Conservation (phyloP, 345 rosid genomes). For the Eucalyptus sp. region DNA sequence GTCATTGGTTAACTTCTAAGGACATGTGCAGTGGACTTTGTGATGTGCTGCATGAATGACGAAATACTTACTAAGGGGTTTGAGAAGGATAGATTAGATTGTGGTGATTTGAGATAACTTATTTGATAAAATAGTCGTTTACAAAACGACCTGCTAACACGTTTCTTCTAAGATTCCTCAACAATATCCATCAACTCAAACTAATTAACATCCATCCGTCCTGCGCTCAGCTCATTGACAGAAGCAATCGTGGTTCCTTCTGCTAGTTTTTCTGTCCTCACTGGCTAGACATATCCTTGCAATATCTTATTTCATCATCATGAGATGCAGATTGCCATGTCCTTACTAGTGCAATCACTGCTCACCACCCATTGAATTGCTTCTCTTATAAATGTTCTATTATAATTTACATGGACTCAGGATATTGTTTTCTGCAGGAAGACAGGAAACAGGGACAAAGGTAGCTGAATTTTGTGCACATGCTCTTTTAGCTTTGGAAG, state of each 20-base stretch:
- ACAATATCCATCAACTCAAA: background rate
- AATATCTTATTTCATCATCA: background rate
- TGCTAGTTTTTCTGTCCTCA: background rate
- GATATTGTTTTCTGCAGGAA: conserved; percentile 27
- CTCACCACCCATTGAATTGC: background rate
- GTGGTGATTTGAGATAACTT: background rate
- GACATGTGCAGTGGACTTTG: background rate
- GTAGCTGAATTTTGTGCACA: conserved; percentile 56
- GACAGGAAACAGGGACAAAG: conserved; percentile 37
- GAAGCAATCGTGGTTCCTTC: background rate
- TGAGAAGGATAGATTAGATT: background rate
- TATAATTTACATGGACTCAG: background rate
- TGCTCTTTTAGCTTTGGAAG: conserved; percentile 70
- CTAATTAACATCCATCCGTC: background rate
- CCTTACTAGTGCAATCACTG: background rate
- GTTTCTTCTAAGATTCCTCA: background rate
- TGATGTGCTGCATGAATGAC: background rate
- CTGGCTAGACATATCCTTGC: background rate
- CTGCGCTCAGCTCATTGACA: background rate
- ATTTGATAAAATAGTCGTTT: background rate
- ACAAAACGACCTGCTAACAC: background rate
- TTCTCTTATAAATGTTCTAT: background rate
- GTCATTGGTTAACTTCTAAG: background rate
- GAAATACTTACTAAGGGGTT: background rate
- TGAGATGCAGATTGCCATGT: background rate